phyloP scores from a whole-genome alignment of 345 rosid genomes.

The Lepidium aucheri region DNA sequence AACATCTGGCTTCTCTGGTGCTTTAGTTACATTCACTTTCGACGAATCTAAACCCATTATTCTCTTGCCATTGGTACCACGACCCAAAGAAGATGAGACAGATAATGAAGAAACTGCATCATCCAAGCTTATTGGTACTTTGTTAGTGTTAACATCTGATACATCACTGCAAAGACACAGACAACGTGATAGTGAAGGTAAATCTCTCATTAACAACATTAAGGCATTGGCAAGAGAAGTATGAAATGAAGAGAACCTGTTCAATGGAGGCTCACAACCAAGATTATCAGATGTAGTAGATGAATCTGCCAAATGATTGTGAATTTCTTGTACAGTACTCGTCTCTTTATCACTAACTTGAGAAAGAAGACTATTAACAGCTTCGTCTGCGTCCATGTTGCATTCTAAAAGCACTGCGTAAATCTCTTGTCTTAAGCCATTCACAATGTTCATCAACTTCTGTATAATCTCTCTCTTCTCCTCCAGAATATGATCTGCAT shows the following conservation, averaged over 20 bases:
- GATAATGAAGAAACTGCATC: constrained; percentile 37
- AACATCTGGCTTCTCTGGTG: too few relatives aligned
- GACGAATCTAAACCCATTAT: constrained; percentile 26
- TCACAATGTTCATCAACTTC: constrained; percentile 61
- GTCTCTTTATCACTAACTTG: constrained; percentile 41
- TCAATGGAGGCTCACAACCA: neutral
- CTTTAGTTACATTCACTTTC: too few relatives aligned
- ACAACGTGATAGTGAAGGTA: neutral
- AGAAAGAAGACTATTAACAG: constrained; percentile 59
- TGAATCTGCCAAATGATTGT: constrained; percentile 6
- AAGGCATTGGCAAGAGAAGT: neutral
- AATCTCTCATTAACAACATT: neutral
- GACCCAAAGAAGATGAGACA: constrained; percentile 26
- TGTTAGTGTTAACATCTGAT: constrained; percentile 31
- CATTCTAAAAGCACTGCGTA: constrained; percentile 65
- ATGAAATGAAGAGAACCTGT: constrained; percentile 3
- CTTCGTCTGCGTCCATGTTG: constrained; percentile 72
- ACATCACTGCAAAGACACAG: constrained; percentile 42
- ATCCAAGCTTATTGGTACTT: constrained; percentile 16
- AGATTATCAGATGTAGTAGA: neutral
- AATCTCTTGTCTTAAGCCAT: constrained; percentile 69
- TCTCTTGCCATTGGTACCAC: constrained; percentile 40
- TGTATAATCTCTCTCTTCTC: constrained; percentile 55
- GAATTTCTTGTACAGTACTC: too few relatives aligned
- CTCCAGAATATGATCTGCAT: constrained; percentile 28